Evolutionary conservation across 805 yeast species (phyloP).

Genomic region (Starmera quercuum): DNA sequence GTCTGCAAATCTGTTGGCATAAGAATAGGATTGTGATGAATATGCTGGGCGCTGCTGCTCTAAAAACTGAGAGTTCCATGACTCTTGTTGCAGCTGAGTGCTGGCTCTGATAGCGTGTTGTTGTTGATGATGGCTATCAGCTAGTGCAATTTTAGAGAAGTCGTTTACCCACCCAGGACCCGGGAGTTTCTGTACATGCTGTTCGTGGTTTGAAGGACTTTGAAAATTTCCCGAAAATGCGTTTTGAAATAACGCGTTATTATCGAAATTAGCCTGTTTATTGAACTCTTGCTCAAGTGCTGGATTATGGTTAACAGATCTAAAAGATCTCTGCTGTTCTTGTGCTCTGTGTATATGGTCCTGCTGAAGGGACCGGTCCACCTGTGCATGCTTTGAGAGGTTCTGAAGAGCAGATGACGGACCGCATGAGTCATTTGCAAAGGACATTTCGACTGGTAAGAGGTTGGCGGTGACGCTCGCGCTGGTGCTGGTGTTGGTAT

Average conservation of each 20-base stretch:
- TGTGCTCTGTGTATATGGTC: background rate
- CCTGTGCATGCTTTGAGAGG: constrained; percentile 16
- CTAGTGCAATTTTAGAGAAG: background rate
- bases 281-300: constrained; percentile 1
- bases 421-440: constrained; percentile 14
- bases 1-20: too few relatives aligned
- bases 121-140: background rate
- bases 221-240: background rate
- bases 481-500: background rate
- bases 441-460: constrained; percentile 1
- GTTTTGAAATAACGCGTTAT: background rate
- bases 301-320: constrained; percentile 1
- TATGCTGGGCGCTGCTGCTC: background rate
- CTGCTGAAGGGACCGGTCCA: constrained; percentile 2
- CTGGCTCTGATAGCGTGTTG: too few relatives aligned
- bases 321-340: background rate
- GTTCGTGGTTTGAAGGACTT: background rate
- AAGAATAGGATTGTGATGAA: background rate
- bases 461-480: background rate
- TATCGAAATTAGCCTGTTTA: background rate
- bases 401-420: constrained; percentile 20
- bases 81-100: background rate
- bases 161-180: background rate
- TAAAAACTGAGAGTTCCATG: constrained; percentile 1
- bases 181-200: background rate